Evolutionary conservation across 768 basidiomycete genomes (phyloP).

Genomic region (Podaxis rugospora): DNA sequence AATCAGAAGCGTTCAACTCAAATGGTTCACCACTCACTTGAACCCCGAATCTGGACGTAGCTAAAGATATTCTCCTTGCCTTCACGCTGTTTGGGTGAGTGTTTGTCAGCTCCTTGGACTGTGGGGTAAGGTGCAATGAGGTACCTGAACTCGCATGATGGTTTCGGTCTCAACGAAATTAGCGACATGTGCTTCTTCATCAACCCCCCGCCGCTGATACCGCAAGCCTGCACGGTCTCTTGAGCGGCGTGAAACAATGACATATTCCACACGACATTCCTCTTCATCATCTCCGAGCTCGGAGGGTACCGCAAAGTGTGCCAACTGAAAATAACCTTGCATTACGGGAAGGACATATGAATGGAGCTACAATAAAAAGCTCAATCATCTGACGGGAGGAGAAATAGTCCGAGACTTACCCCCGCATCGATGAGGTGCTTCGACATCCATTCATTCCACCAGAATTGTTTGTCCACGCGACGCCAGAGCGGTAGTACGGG

Average conservation of each 20-base stretch:
- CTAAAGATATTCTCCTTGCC: constrained; percentile 75
- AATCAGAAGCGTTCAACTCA: constrained; percentile 12
- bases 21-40: constrained; percentile 50
- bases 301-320: constrained; percentile 60
- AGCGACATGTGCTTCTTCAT: constrained; percentile 89
- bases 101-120: not conserved
- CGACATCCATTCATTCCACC: constrained; percentile 93
- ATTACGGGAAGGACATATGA: constrained; percentile 86
- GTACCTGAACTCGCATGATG: constrained; percentile 76
- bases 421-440: constrained; percentile 86
- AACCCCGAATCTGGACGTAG: constrained; percentile 89
- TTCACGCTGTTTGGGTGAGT: constrained; percentile 50
- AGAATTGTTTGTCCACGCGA: constrained; percentile 84
- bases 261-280: constrained; percentile 64
- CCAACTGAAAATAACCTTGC: constrained; percentile 86
- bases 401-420: constrained; percentile 36
- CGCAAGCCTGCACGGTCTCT: constrained; percentile 88
- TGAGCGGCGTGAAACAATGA: constrained; percentile 81
- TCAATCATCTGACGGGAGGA: constrained; percentile 1
- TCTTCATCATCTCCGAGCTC: constrained; percentile 39
- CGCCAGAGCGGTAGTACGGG: constrained; percentile 86
- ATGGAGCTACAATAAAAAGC: constrained; percentile 50
- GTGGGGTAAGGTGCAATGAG: constrained; percentile 13
- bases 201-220: constrained; percentile 92
- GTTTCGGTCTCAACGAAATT: constrained; percentile 97